These are phyloP conservation scores for Elaeis oleifera DNA, from an alignment of 202 grass and related monocot species.

Conservation along the genomic window DNA sequence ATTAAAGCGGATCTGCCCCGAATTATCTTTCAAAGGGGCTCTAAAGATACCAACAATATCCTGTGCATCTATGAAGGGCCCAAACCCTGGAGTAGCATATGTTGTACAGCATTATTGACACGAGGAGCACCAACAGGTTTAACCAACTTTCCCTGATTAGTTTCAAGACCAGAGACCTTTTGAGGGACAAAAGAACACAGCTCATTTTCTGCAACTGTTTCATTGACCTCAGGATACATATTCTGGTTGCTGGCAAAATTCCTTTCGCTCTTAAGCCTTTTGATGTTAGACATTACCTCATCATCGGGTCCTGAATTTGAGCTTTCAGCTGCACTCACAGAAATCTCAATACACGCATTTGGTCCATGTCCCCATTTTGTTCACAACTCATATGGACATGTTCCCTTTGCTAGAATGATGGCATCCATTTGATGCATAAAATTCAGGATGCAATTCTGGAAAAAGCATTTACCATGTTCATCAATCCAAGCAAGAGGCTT, in stretches of 20 bases:
- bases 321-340: conserved; percentile 71
- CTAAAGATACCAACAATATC: conserved; percentile 64
- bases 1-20: conserved; percentile 41
- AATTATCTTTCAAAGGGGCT: conserved; percentile 54
- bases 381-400: conserved; percentile 30
- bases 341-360: conserved; percentile 23
- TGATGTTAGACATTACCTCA: conserved; percentile 43
- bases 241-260: neutral
- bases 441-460: conserved; percentile 48
- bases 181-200: conserved; percentile 27
- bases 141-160: conserved; percentile 29
- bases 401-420: conserved; percentile 25
- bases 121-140: conserved; percentile 28
- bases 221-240: conserved; percentile 22
- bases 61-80: conserved; percentile 44
- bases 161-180: conserved; percentile 14
- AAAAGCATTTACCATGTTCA: conserved; percentile 54
- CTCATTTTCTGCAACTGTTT: conserved; percentile 69
- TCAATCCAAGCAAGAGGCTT: conserved; percentile 88
- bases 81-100: conserved; percentile 64
- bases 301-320: conserved; percentile 59
- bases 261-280: conserved; percentile 49
- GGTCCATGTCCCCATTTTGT: conserved; percentile 32
- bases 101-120: conserved; percentile 52
- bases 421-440: conserved; percentile 30